A percentile compares a stretch with the other conserved stretches of the same genome.
phyloP scores from a whole-genome alignment of 1,139 yeast genomes.

The Candida sp. region DNA sequence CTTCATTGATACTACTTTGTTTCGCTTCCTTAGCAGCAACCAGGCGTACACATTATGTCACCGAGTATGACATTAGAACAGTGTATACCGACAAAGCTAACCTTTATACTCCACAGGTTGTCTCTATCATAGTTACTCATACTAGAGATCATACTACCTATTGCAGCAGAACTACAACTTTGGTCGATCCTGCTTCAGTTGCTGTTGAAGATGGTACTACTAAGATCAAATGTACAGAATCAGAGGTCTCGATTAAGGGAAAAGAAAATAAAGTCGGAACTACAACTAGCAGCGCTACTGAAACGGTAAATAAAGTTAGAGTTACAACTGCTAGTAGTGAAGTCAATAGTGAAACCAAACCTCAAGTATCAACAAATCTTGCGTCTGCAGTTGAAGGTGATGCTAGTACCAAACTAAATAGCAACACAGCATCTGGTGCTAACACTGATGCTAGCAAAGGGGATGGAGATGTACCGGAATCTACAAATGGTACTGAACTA shows the following conservation, averaged over 20 bases:
- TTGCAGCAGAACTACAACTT: neutral
- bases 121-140: neutral
- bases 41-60: neutral
- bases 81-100: neutral
- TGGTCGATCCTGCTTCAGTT: constrained; percentile 2
- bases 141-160: neutral
- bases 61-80: neutral
- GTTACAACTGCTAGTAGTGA: too few species aligned
- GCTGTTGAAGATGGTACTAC: constrained; percentile 2
- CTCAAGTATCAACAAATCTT: too few species aligned
- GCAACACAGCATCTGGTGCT: too few species aligned
- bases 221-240: neutral
- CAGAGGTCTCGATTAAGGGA: neutral
- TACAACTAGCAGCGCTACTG: too few species aligned
- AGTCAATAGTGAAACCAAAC: too few species aligned
- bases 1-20: neutral
- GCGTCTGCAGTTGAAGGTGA: too few species aligned
- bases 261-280: too few species aligned
- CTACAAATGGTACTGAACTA: too few species aligned
- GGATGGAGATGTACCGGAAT: too few species aligned
- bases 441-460: too few species aligned
- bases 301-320: too few species aligned
- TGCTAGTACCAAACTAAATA: too few species aligned
- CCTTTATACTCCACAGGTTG: neutral
- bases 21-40: neutral